Base-by-base conservation (phyloP, 1,284 basidiomycete genomes). In the Puccinia hordei region DNA sequence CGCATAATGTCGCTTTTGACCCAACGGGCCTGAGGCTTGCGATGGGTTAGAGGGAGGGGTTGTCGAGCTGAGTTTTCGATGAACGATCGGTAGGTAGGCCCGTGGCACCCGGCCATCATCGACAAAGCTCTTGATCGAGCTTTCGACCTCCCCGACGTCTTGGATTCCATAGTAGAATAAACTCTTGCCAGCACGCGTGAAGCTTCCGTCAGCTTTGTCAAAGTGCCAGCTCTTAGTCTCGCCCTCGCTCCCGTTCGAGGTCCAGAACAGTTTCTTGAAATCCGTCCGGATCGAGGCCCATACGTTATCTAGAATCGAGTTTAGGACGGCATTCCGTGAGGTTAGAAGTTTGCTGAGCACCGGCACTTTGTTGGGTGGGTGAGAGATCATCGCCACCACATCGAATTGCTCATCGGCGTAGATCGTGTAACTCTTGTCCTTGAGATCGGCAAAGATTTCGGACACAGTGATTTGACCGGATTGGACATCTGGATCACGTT, bases 381-480 rank as follows among this genome's bases (percentile, higher is more conserved):
- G 93, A 13, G 93, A 92, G 53, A 99, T 94, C 81, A 99, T 91
- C 22, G 95, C 97, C 75, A 99, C 89, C 68, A 94, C 94, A 85
- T 99, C 96, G 82, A 98, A 90, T 10, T 94, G 94, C 87, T 99
- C 97, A 86, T 99, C 96, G 30, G 95, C 95, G 86, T 99, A 98
- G 84, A 99, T 92, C 17, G 94, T 95, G 89, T 92, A 96, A 82
- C 89, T 88, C 86, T 92, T 91, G 82, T 84, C 84, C 74, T 83
- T 82, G 83, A 98, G 89, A 46, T 91, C 89, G 84, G 90, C 90
- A 84, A 99, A 90, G 76, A 97, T 92, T 81, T 94, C 93, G 4
- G 95, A 92, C 82, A 98, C 93, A 83, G 92, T 93, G 85, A 92
- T 91, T 83, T 90, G 89, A 68, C 95, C 96, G 19, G 91, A 88